Base-by-base conservation (phyloP, 106 monocot species). In the Platanthera zijinensis region DNA sequence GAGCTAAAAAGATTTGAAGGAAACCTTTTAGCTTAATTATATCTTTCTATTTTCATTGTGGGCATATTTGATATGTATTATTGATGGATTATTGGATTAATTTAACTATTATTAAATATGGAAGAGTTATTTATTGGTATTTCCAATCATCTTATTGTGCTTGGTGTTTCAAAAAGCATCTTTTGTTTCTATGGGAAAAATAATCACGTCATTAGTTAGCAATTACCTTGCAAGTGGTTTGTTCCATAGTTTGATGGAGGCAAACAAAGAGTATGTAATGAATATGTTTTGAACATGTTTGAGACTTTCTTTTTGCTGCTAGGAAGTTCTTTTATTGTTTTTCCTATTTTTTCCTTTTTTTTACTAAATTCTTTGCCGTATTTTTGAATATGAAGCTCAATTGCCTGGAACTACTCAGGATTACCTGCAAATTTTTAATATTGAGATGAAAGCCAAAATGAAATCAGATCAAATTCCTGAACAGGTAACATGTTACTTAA, bases 391-490 rank as follows among this genome's bases (percentile, higher is more conserved):
- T 83, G 82, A 59, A 96, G 96, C 96, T 83, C 90, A 92, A 93
- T 77, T 96, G 80, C 87, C 90, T 10, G 96, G 96, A 71, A 93
- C 88, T 19, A 91, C 86, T 57, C 96, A 96, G 73, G 96, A 96
- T 50, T 93, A 96, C 77, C 87, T 96, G 59, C 96, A 96, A 72
- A 90, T 96, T 79, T 96, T 96, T 56, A 96, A 96, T 78, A 96
- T 96, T 75, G 96, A 96, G 80, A 51, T 80, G 69, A 96, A 96
- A 77, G 61, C 87, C 15, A 96, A 96, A 86, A 79, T 96, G 48
- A 96, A 96, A 83, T 96, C 96, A 2, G 85, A 96, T 85, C 96
- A 96, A 75, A 96, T 96, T 92, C 92, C 90, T 19, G 96, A 96
- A 81, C 96, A 93, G 94, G 94, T 95, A 80, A 77, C 25, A 3